A percentile compares a stretch with the other conserved stretches of the same genome.
phyloP scores from a whole-genome alignment of 1,284 basidiomycete species.

The Takashimella koratensis region DNA sequence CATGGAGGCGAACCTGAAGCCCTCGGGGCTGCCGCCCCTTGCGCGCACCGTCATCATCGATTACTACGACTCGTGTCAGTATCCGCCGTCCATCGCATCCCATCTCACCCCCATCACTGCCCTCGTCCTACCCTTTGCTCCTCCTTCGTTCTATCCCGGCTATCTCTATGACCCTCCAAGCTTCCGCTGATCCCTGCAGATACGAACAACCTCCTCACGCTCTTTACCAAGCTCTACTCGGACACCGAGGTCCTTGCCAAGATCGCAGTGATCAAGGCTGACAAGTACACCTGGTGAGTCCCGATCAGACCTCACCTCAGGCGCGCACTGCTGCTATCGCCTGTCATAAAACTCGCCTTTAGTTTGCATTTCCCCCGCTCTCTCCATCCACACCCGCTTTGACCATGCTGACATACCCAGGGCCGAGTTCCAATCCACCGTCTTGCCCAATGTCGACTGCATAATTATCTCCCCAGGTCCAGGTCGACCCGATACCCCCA shows the following conservation, averaged over 20 bases:
- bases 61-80: slow-evolving; percentile 49
- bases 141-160: no score
- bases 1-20: no score
- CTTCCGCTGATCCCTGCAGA: slow-evolving; percentile 21
- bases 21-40: no score
- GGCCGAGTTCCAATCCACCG: slow-evolving; percentile 35
- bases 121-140: no score
- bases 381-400: no score
- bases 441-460: slow-evolving; percentile 47
- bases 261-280: slow-evolving; percentile 48
- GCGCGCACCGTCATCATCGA: slow-evolving; percentile 47
- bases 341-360: no score
- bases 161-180: neutral
- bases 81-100: neutral
- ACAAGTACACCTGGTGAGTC: slow-evolving; percentile 46
- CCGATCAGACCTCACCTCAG: neutral
- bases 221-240: slow-evolving; percentile 46
- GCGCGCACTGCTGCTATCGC: no score
- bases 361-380: no score
- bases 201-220: slow-evolving; percentile 49
- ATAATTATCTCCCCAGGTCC: slow-evolving; percentile 50
- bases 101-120: neutral
- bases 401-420: slow-evolving; percentile 24
- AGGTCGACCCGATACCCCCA: slow-evolving; percentile 43
- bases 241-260: slow-evolving; percentile 44